Conservation (phyloP, 2,329 filamentous ascomycete genomes). For the Ascochyta lentis region DNA sequence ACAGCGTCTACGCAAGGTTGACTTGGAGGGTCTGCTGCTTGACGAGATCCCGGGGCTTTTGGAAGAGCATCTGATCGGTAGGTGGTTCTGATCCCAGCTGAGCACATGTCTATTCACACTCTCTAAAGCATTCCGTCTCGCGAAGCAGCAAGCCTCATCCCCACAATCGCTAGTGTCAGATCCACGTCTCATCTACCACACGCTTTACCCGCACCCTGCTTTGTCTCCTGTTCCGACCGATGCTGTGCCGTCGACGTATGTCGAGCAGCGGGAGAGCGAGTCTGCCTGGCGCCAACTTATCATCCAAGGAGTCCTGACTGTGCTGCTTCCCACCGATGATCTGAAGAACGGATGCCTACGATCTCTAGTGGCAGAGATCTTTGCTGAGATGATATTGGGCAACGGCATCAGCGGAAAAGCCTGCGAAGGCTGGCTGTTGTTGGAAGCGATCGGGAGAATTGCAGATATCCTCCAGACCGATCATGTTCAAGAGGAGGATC, state of each 20-base stretch:
- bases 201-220: constrained; percentile 79
- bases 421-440: constrained; percentile 87
- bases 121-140: constrained; percentile 72
- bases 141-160: constrained; percentile 63
- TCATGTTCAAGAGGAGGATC: constrained; percentile 38
- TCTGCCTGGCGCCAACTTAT: constrained; percentile 84
- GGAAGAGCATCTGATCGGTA: constrained; percentile 81
- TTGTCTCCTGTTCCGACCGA: constrained; percentile 76
- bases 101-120: constrained; percentile 33
- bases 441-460: constrained; percentile 80
- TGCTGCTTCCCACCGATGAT: constrained; percentile 91
- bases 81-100: constrained; percentile 37
- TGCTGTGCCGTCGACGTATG: constrained; percentile 58
- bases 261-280: constrained; percentile 77
- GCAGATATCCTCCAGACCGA: constrained; percentile 56
- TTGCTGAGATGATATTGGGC: constrained; percentile 88
- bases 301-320: constrained; percentile 79
- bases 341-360: constrained; percentile 86
- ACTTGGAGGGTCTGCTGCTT: constrained; percentile 80
- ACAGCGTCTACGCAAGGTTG: constrained; percentile 80
- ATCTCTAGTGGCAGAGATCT: constrained; percentile 81
- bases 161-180: constrained; percentile 67
- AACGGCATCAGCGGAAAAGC: constrained; percentile 80
- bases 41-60: constrained; percentile 87
- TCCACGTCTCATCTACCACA: constrained; percentile 78